Conservation (phyloP, 768 basidiomycete genomes). For the Mycena pura region DNA sequence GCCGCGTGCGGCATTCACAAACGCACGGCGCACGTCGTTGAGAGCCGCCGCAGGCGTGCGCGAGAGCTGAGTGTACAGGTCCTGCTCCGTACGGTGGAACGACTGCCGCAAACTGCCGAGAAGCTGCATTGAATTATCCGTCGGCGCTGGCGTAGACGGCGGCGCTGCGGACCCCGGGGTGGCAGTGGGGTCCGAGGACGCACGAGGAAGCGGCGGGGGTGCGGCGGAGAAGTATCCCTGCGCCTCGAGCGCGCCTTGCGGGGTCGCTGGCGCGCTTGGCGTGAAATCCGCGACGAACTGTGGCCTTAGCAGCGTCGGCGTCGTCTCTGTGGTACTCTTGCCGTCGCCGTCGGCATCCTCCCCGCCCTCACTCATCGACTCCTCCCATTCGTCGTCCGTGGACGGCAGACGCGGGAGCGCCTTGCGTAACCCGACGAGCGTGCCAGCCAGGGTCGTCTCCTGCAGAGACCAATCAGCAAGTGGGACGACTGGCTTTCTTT, state of each 20-base stretch:
- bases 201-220: slow-evolving; percentile 1
- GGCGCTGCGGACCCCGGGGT: slow-evolving; percentile 21
- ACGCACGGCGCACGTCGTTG: slow-evolving; percentile 69
- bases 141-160: slow-evolving; percentile 20
- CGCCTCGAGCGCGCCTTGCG: slow-evolving; percentile 9
- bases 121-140: slow-evolving; percentile 38
- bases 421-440: slow-evolving; percentile 45
- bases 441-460: slow-evolving; percentile 50
- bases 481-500: no score
- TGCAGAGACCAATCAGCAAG: no score
- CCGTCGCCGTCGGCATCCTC: not conserved
- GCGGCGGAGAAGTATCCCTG: slow-evolving; percentile 20
- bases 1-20: slow-evolving; percentile 57
- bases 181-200: slow-evolving; percentile 14
- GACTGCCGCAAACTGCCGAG: slow-evolving; percentile 58
- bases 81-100: slow-evolving; percentile 66
- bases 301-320: slow-evolving; percentile 12
- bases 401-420: slow-evolving; percentile 67
- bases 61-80: slow-evolving; percentile 60
- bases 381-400: slow-evolving; percentile 53
- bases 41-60: slow-evolving; percentile 52
- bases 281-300: slow-evolving; percentile 14
- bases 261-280: slow-evolving; percentile 25
- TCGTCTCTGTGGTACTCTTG: slow-evolving; percentile 16
- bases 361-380: slow-evolving; percentile 27